Conservation (phyloP, 225 moss, liverwort and hornwort genomes). For the Sphagnum contortum region DNA sequence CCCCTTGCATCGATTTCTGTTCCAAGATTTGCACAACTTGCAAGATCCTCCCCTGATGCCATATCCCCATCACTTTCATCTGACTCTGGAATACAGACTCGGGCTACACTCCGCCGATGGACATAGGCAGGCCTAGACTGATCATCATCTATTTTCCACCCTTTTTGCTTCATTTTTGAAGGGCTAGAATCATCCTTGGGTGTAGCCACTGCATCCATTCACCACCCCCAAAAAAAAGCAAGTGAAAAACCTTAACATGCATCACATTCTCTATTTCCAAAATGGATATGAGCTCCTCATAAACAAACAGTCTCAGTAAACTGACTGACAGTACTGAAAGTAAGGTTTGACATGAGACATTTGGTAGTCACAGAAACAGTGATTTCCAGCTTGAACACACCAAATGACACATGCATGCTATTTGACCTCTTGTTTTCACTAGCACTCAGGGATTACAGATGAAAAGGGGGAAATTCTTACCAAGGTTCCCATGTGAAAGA, state of each 20-base stretch:
- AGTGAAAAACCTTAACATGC: no score
- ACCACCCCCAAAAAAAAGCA: no score
- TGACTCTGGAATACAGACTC: constrained; percentile 31
- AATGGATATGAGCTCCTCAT: no score
- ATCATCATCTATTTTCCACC: constrained; percentile 45
- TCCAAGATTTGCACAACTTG: constrained; percentile 26
- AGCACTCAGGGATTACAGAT: constrained; percentile 15
- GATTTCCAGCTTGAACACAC: constrained; percentile 1
- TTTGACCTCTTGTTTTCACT: constrained; percentile 17
- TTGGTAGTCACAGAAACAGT: no score
- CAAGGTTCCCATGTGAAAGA: constrained; percentile 8
- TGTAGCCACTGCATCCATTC: neutral
- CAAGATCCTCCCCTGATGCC: constrained; percentile 26
- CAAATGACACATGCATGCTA: constrained; percentile 6
- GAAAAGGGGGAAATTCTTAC: constrained; percentile 18
- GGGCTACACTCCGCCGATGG: constrained; percentile 27
- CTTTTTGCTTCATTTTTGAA: constrained; percentile 46
- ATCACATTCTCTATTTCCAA: no score
- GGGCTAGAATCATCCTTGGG: constrained; percentile 51
- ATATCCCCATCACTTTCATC: constrained; percentile 62
- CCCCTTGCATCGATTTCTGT: constrained; percentile 31
- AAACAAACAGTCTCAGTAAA: no score
- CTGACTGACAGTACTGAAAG: no score
- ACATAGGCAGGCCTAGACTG: constrained; percentile 10
- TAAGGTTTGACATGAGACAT: no score